A percentile compares a stretch with the other conserved stretches of the same genome.
Evolutionary conservation across 1,139 yeast genomes (phyloP).

Genomic region (Yamadazyma diospyri): DNA sequence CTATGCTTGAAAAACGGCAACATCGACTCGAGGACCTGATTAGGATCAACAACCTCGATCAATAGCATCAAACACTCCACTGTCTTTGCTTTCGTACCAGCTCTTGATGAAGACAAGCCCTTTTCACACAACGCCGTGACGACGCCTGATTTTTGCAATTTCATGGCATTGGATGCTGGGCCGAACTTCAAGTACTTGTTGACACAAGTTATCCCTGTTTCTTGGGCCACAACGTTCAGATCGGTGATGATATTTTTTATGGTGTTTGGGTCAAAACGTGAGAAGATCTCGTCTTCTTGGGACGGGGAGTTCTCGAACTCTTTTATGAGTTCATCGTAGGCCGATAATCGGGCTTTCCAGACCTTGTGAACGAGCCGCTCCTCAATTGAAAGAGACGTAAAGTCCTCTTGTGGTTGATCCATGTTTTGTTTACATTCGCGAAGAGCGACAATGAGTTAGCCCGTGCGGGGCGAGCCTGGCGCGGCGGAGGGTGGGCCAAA

Average conservation of each 20-base stretch:
- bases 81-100: conserved; percentile 68
- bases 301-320: conserved; percentile 53
- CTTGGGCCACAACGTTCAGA: conserved; percentile 89
- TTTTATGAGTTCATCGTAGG: conserved; percentile 65
- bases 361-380: conserved; percentile 67
- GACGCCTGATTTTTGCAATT: conserved; percentile 39
- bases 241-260: conserved; percentile 57
- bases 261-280: conserved; percentile 33
- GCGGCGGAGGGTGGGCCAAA: too few relatives aligned
- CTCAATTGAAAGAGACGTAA: conserved; percentile 57
- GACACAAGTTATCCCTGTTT: conserved; percentile 64
- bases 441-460: too few relatives aligned
- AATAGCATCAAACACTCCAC: conserved; percentile 59
- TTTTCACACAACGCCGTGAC: conserved; percentile 70
- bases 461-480: too few relatives aligned
- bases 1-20: conserved; percentile 59
- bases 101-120: conserved; percentile 72
- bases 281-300: conserved; percentile 54
- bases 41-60: conserved; percentile 64
- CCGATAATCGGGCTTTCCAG: conserved; percentile 89
- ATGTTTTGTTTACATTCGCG: conserved; percentile 12
- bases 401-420: conserved; percentile 46
- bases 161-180: conserved; percentile 20
- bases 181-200: conserved; percentile 59
- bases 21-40: conserved; percentile 64